Base-by-base conservation (phyloP, 768 basidiomycete genomes). In the Termitomyces sp. region DNA sequence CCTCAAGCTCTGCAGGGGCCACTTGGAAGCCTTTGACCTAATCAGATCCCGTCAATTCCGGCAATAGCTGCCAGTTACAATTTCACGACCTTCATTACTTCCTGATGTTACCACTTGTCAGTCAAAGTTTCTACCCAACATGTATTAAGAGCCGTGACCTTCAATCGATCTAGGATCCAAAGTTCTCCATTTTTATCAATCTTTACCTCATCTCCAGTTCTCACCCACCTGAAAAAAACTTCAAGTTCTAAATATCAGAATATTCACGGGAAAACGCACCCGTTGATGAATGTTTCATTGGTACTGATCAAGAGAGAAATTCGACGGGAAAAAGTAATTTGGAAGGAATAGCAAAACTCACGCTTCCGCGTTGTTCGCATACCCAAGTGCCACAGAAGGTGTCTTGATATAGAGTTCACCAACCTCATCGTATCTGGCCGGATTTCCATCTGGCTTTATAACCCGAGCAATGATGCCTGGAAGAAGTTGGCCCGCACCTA, bases 1-100 rank as follows among this genome's bases (percentile, higher is more conserved):
- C 88, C 64, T 89, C 88, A 9, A 89, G 74, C 61, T 88, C 87
- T 4, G 88, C 87, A 2, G 88, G 88, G 1, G 88, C 86, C 1
- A 90, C 88, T 66, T 90, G 88, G 67, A 86, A 87, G 2, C 89
- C 88, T 64, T 72, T 79, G 43, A 86, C 84, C 73, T 87, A 76
- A 33, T 79, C 69, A 16, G 74, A 72, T 68, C 75, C 71, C 73
- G 47, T 45, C 16, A 22, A 22, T 14, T 52, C 1, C 13, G 22
- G 8, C 34, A 40, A 26, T 32, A 12, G n/a, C 18, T 40, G 62
- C 80, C 79, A 8, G 8, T 18, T 7, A 4, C 32, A 8, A 33
- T 5, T 2, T 20, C 1, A 16, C 56, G 16, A 73, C 74, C 66
- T 80, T 79, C 76, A 80, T 76, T 46, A 79, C 78, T 70, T 80